Base-by-base conservation (phyloP, 305 asterid species). In the Lippia alba region DNA sequence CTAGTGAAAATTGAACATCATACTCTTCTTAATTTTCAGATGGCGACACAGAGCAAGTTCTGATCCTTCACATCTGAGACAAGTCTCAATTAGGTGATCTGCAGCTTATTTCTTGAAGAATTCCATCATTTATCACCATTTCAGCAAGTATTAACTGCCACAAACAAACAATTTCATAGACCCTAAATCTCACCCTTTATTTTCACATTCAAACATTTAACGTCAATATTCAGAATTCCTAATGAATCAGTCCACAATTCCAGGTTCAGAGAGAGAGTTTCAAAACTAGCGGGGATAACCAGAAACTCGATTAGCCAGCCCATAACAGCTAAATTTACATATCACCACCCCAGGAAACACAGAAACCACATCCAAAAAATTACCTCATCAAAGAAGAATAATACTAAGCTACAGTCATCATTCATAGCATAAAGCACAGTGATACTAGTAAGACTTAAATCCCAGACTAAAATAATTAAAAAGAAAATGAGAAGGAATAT, bases 101-200 rank as follows among this genome's bases (percentile, higher is more conserved):
- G 48, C 54, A 41, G 56, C 40, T 48, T 46, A 46, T 56, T 55
- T 46, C 10, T 4, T 36, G 41, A 32, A 40, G n/a, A 17, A 12
- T 49, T 3, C 12, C 46, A 3, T 20, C n/a, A 51, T 49, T 53
- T 55, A 30, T 20, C 54, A 8, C 45, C 33, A 50, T 36, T 49
- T 70, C 69, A 61, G 15, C 14, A 34, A 34, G 68, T 9, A 61
- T n/a, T 8, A 32, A 51, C 12, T 61, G 62, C 55, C 36, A 72
- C 59, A 64, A 56, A 45, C 46, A 17, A 33, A 14, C 12, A 30
- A 32, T 24, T 41, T 16, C 40, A 12, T 24, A 15, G 49, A 48
- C 24, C 44, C 55, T 51, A 71, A 45, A 9, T 44, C 64, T 24
- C 39, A 40, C 8, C 34, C 66, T 56, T 12, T 30, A 33, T 30